Evolutionary conservation across 1,284 basidiomycete species (phyloP).

Genomic region (Stereum hirsutum): DNA sequence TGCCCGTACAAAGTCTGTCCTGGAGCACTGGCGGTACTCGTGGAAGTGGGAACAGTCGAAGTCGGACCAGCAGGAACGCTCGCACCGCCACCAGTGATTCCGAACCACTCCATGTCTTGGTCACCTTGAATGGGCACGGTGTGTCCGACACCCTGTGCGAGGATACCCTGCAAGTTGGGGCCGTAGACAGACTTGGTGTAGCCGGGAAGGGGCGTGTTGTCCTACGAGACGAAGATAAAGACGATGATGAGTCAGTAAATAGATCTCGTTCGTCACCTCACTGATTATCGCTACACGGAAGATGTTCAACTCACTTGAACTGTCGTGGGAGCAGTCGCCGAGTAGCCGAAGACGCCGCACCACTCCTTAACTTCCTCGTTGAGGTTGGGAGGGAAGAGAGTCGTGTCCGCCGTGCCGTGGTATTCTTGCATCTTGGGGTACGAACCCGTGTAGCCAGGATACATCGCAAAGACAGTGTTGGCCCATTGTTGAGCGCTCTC

Average conservation of each 20-base stretch:
- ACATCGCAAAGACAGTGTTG: slow-evolving; percentile 26
- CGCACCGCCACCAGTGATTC: not conserved
- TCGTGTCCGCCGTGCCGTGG: slow-evolving; percentile 47
- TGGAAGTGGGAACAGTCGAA: not conserved
- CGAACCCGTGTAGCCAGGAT: slow-evolving; percentile 41
- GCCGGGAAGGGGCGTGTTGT: not conserved
- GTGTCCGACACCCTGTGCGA: not conserved
- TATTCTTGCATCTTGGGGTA: slow-evolving; percentile 44
- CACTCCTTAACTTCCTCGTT: slow-evolving; percentile 30
- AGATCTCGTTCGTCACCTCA: no score
- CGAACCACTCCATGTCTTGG: not conserved
- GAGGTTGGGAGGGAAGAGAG: slow-evolving; percentile 42
- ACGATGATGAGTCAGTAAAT: no score
- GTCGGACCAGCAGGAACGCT: not conserved
- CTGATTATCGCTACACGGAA: no score
- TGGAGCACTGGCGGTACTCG: not conserved
- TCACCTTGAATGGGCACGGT: not conserved
- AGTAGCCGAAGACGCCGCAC: slow-evolving; percentile 34
- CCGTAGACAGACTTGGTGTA: not conserved
- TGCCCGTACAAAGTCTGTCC: not conserved
- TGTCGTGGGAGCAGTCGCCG: slow-evolving; percentile 23
- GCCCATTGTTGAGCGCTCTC: slow-evolving; percentile 42
- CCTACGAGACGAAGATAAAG: no score
- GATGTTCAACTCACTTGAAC: no score
- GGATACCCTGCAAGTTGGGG: not conserved